These are phyloP conservation scores for Apiotrichum brassicae DNA, from an alignment of 1,284 basidiomycete genomes.

Conservation along the genomic window DNA sequence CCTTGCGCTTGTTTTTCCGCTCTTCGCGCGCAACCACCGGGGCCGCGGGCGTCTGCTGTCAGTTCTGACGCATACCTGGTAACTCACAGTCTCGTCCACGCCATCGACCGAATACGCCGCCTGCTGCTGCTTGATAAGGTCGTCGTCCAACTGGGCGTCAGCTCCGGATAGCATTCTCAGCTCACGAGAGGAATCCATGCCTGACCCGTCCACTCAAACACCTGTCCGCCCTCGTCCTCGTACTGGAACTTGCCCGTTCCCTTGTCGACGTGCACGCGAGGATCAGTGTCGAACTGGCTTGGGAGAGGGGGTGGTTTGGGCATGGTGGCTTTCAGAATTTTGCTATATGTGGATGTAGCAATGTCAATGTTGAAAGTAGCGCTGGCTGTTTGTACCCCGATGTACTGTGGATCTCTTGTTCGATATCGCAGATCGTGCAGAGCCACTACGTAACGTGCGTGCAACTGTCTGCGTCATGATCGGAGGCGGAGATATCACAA, in stretches of 20 bases:
- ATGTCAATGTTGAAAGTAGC: no score
- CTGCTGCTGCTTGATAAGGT: slow-evolving; percentile 75
- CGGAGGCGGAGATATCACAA: no score
- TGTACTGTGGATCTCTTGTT: no score
- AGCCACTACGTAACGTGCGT: no score
- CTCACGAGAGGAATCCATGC: slow-evolving; percentile 77
- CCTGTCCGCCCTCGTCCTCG: slow-evolving; percentile 79
- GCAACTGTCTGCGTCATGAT: no score
- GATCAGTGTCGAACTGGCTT: slow-evolving; percentile 66
- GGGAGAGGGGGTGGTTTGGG: slow-evolving; percentile 30
- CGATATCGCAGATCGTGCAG: no score
- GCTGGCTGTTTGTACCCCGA: no score
- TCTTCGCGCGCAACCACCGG: slow-evolving; percentile 66
- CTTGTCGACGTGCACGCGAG: slow-evolving; percentile 65
- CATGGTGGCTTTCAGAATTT: slow-evolving; percentile 16
- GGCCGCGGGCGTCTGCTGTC: slow-evolving; percentile 65
- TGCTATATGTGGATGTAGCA: neutral
- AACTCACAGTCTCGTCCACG: slow-evolving; percentile 77
- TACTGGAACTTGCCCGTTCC: slow-evolving; percentile 72
- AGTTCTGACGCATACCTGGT: slow-evolving; percentile 7
- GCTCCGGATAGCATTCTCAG: slow-evolving; percentile 7
- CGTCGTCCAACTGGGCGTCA: slow-evolving; percentile 60
- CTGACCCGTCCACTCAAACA: slow-evolving; percentile 77
- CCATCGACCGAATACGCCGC: slow-evolving; percentile 83
- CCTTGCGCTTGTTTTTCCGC: slow-evolving; percentile 55